Evolutionary conservation across 805 yeast genomes (phyloP).

Genomic region (Saccharomyces eubayanus): DNA sequence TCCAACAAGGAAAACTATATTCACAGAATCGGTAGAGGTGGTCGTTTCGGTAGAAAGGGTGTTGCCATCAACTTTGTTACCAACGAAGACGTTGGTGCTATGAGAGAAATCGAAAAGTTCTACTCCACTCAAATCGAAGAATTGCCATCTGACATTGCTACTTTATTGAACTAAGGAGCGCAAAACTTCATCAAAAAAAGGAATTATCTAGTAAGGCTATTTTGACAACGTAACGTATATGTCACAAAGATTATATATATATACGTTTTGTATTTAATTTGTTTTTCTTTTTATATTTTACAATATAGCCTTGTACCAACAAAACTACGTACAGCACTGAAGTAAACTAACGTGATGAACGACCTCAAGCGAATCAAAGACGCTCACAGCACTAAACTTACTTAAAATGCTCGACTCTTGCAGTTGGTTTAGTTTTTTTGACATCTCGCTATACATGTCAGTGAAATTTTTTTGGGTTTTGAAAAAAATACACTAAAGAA

Average conservation of each 20-base stretch:
- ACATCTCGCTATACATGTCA: background rate
- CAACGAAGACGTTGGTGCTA: conserved; percentile 59
- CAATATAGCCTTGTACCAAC: background rate
- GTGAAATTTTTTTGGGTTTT: background rate
- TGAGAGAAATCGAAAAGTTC: conserved; percentile 67
- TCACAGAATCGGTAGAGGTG: conserved; percentile 97
- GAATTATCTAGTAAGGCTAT: background rate
- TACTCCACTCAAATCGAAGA: conserved; percentile 69
- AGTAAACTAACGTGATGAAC: background rate
- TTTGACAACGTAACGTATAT: background rate
- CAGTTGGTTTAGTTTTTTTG: background rate
- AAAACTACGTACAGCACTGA: background rate
- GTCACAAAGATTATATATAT: background rate
- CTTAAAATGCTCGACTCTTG: background rate
- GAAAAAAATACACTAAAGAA: background rate
- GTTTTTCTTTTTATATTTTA: background rate
- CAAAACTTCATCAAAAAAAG: background rate
- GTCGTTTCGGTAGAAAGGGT: conserved; percentile 97
- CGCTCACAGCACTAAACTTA: background rate
- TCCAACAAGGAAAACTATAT: conserved; percentile 88
- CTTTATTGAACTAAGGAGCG: conserved; percentile 26
- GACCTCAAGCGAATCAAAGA: background rate
- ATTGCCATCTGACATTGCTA: conserved; percentile 69
- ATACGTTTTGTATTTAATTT: background rate
- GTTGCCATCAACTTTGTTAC: conserved; percentile 94